Evolutionary conservation across 1,284 basidiomycete genomes (phyloP).

Genomic region (Ustilago esculenta): DNA sequence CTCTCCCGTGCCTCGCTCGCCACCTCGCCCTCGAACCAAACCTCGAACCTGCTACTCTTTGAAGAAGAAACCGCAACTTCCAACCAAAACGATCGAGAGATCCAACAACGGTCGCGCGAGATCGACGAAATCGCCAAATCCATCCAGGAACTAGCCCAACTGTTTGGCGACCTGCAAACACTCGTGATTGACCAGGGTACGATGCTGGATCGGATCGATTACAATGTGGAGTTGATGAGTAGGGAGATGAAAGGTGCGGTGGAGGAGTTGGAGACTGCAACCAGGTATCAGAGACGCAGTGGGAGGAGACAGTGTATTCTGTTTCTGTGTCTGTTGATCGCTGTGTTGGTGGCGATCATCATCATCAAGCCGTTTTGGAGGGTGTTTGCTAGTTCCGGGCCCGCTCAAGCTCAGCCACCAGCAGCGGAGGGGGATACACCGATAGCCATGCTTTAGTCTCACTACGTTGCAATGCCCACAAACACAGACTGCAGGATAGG

Average conservation of each 20-base stretch:
- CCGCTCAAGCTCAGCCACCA: too few relatives aligned
- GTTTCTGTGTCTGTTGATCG: constrained; percentile 85
- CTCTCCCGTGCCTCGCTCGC: constrained; percentile 24
- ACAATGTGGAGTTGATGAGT: constrained; percentile 92
- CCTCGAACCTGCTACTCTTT: constrained; percentile 21
- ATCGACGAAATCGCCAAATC: constrained; percentile 90
- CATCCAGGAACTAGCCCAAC: constrained; percentile 87
- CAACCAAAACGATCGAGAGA: constrained; percentile 17
- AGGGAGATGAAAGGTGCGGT: constrained; percentile 84
- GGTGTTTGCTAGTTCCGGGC: not conserved
- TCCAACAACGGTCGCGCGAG: constrained; percentile 72
- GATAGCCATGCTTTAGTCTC: too few relatives aligned
- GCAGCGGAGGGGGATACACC: too few relatives aligned
- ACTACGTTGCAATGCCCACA: too few relatives aligned
- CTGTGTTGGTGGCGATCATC: constrained; percentile 81
- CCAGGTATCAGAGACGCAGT: constrained; percentile 90
- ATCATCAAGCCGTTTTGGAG: constrained; percentile 77
- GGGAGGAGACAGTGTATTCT: constrained; percentile 92
- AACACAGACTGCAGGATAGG: too few relatives aligned
- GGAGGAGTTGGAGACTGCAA: constrained; percentile 83
- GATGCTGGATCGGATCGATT: constrained; percentile 93
- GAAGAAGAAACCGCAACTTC: constrained; percentile 6
- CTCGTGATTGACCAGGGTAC: constrained; percentile 99
- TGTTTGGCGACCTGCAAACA: constrained; percentile 92
- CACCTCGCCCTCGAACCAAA: not conserved